Percentiles rank a stretch among this genome's conserved stretches.
phyloP scores from a whole-genome alignment of 1,284 basidiomycete genomes.

The Ceraceosorus bombacis region DNA sequence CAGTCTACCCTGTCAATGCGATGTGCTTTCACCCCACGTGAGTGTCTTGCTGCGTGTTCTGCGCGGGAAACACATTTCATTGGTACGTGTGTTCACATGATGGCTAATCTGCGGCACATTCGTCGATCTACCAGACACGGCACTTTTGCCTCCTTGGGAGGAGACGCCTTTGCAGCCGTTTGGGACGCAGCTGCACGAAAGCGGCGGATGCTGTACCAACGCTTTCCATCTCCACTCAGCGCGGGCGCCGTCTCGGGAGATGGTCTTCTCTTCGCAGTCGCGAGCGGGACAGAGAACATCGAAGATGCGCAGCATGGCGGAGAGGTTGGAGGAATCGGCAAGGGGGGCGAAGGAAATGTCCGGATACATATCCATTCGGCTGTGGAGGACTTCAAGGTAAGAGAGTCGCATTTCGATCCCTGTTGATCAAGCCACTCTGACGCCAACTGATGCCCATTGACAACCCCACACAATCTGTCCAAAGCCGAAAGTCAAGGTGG shows the following conservation, averaged over 20 bases:
- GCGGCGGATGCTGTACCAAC: conserved; percentile 72
- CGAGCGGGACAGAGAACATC: conserved; percentile 32
- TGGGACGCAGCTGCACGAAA: conserved; percentile 99
- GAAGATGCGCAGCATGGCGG: conserved; percentile 17
- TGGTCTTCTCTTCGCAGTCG: conserved; percentile 30
- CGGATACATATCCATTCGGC: conserved; percentile 18
- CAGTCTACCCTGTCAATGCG: conserved; percentile 95
- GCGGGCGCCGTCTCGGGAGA: conserved; percentile 29
- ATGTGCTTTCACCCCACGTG: conserved; percentile 77
- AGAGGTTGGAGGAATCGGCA: conserved; percentile 22
- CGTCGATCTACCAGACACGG: conserved; percentile 58
- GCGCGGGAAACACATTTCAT: neutral
- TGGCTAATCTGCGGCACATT: neutral
- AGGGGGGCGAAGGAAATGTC: conserved; percentile 23
- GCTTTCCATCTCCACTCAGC: conserved; percentile 24
- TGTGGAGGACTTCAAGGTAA: conserved; percentile 31
- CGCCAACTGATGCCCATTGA: too few species aligned
- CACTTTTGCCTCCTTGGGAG: conserved; percentile 89
- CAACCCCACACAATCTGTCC: too few species aligned
- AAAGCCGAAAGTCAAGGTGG: too few species aligned
- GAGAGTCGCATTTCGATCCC: neutral
- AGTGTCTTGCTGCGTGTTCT: conserved; percentile 6
- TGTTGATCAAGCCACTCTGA: too few species aligned
- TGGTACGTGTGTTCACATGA: neutral
- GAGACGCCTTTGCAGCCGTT: conserved; percentile 80